A percentile compares a stretch with the other conserved stretches of the same genome.
Conservation (phyloP, 78 protist genomes). For the Capsaspora owczarzaki region DNA sequence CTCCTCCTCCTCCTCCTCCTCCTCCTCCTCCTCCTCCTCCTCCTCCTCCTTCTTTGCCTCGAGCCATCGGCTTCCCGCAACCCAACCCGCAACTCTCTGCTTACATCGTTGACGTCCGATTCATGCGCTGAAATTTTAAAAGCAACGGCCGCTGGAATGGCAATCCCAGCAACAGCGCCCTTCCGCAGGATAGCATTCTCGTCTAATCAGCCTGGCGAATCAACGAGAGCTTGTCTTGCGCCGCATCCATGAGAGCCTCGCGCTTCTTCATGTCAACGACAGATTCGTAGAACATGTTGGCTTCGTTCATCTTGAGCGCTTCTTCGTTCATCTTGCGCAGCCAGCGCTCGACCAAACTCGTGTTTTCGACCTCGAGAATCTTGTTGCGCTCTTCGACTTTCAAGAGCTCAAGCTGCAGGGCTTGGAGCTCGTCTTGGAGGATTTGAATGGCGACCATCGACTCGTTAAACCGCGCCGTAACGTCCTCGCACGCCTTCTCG, state of each 20-base stretch:
- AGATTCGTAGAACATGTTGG: neutral
- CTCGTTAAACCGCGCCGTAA: neutral
- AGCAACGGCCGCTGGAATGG: too few relatives aligned
- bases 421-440: conserved; percentile 20
- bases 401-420: conserved; percentile 16
- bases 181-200: too few relatives aligned
- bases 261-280: neutral
- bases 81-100: too few relatives aligned
- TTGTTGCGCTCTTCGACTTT: neutral
- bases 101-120: too few relatives aligned
- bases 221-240: neutral
- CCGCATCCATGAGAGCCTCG: neutral
- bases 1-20: too few relatives aligned
- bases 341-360: conserved; percentile 8
- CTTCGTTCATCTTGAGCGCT: neutral
- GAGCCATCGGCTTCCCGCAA: too few relatives aligned
- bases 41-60: too few relatives aligned
- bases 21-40: too few relatives aligned
- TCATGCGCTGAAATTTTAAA: too few relatives aligned
- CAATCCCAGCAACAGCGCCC: too few relatives aligned
- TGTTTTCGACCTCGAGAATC: conserved; percentile 5
- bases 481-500: neutral
- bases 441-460: conserved; percentile 1
- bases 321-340: conserved; percentile 1
- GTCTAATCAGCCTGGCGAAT: too few relatives aligned